Percentiles rank a stretch among this genome's conserved stretches.
Evolutionary conservation across 441 rosid species (phyloP).

Genomic region (Aleurites moluccanus): DNA sequence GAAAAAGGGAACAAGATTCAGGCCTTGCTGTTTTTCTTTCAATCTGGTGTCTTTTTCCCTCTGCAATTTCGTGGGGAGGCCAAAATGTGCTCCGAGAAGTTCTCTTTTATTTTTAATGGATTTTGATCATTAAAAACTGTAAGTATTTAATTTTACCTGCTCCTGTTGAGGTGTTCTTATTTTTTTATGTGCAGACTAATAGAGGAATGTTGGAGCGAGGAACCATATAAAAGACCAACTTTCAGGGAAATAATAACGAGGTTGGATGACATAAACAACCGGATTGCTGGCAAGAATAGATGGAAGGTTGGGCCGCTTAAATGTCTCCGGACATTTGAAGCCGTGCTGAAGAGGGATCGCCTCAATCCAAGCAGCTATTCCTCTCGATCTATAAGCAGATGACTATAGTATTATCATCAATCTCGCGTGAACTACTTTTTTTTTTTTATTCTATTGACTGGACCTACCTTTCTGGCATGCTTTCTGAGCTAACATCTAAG

Average conservation of each 20-base stretch:
- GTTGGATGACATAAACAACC: conserved; percentile 48
- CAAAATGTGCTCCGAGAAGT: too few relatives aligned
- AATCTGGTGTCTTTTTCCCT: neutral
- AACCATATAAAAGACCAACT: conserved; percentile 63
- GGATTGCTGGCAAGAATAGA: conserved; percentile 35
- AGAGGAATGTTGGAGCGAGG: conserved; percentile 66
- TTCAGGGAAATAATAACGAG: conserved; percentile 54
- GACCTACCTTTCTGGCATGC: too few relatives aligned
- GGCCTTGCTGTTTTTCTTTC: neutral
- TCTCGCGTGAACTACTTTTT: too few relatives aligned
- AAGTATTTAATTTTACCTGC: neutral
- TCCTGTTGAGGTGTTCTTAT: neutral
- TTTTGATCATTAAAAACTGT: neutral
- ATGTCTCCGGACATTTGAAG: conserved; percentile 45
- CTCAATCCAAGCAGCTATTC: conserved; percentile 56
- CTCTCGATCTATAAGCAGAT: conserved; percentile 20
- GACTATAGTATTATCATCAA: neutral
- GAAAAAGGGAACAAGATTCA: neutral
- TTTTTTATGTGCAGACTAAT: conserved; percentile 45
- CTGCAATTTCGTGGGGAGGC: neutral
- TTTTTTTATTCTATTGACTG: too few relatives aligned
- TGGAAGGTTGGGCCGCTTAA: conserved; percentile 59
- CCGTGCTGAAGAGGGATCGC: conserved; percentile 41
- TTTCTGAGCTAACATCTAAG: neutral
- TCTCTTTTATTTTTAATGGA: too few relatives aligned